Percentiles rank a stretch among this genome's conserved stretches.
Conservation (phyloP, 768 basidiomycete genomes). For the Termitomyces sp. region DNA sequence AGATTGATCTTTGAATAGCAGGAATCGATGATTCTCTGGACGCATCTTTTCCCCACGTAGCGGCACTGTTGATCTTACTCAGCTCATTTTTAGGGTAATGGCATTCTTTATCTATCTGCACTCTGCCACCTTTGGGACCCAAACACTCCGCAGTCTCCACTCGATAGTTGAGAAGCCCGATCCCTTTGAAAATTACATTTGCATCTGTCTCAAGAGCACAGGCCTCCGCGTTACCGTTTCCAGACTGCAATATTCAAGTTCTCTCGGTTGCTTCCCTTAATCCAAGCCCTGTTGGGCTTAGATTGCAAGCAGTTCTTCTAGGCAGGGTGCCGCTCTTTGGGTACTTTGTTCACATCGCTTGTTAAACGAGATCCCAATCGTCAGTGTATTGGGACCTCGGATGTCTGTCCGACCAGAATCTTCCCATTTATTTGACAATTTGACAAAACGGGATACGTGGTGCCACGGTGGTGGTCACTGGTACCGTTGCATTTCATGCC, state of each 20-base stretch:
- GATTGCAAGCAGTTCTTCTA: not conserved
- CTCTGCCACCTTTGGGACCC: not conserved
- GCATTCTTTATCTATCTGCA: not conserved
- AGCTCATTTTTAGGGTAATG: not conserved
- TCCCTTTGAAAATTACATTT: not conserved
- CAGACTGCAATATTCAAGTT: not conserved
- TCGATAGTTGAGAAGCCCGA: not conserved
- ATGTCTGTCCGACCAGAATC: not conserved
- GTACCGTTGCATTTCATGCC: not conserved
- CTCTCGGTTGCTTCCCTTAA: not conserved
- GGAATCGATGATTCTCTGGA: not conserved
- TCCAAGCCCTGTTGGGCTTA: not conserved
- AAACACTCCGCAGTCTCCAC: not conserved
- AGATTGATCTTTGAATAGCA: not conserved
- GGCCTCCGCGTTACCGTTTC: not conserved
- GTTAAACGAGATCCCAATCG: not conserved
- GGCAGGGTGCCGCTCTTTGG: not conserved
- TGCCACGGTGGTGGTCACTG: no score
- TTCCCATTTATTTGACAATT: not conserved
- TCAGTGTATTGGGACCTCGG: not conserved
- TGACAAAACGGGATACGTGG: no score
- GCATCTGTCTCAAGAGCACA: not conserved
- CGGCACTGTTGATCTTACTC: not conserved
- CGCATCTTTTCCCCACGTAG: not conserved
- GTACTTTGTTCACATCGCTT: not conserved